phyloP scores from a whole-genome alignment of 371 early-diverging fungal genomes.

The Zopfochytrium polystomum region DNA sequence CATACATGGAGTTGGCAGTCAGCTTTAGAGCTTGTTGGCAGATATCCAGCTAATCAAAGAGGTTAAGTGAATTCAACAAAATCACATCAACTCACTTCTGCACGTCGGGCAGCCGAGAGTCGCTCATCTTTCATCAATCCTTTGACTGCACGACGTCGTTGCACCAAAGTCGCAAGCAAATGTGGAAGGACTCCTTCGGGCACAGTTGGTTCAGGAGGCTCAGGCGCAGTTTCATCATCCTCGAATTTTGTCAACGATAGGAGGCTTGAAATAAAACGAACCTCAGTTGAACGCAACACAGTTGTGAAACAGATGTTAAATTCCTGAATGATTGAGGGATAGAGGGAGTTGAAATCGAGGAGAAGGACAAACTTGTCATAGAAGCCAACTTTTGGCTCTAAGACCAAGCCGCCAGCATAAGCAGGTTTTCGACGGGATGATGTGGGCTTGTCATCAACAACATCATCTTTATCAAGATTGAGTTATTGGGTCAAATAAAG shows the following conservation, averaged over 20 bases:
- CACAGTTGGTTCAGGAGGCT: constrained; percentile 65
- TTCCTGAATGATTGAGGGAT: constrained; percentile 99
- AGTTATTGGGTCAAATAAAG: background rate
- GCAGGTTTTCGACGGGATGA: constrained; percentile 75
- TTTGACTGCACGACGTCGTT: constrained; percentile 91
- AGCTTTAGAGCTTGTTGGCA: constrained; percentile 97
- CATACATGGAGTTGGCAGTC: constrained; percentile 99
- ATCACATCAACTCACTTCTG: constrained; percentile 52
- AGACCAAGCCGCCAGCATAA: constrained; percentile 97
- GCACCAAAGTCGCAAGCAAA: constrained; percentile 86
- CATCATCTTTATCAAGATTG: background rate
- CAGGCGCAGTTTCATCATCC: constrained; percentile 68
- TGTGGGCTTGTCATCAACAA: constrained; percentile 1
- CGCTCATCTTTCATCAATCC: constrained; percentile 76
- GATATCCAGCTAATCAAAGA: constrained; percentile 69
- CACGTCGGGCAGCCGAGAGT: constrained; percentile 54
- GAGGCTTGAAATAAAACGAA: constrained; percentile 14
- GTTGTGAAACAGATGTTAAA: constrained; percentile 99
- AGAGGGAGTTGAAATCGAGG: constrained; percentile 99
- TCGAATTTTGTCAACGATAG: constrained; percentile 4
- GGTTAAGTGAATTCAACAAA: background rate
- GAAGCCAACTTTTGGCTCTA: constrained; percentile 97
- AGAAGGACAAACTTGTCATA: constrained; percentile 96
- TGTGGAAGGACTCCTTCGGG: constrained; percentile 87
- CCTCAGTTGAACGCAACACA: constrained; percentile 58